These are phyloP conservation scores for Neurospora sp. DNA, from an alignment of 495 filamentous ascomycete species.

Conservation along the genomic window DNA sequence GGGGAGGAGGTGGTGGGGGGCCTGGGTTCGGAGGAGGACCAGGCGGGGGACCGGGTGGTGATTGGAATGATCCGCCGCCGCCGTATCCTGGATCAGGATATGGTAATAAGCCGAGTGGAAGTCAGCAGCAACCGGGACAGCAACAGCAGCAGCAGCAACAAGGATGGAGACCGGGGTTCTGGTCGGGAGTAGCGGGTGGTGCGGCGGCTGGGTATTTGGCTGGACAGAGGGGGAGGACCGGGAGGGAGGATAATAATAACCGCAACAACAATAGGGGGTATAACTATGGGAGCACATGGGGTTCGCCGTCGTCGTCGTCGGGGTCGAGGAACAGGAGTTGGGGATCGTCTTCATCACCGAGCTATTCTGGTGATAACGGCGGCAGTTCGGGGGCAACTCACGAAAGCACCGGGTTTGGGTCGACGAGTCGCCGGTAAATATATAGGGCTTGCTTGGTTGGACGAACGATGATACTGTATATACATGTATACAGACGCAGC, in stretches of 20 bases:
- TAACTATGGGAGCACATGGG: conserved; percentile 25
- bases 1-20: conserved; percentile 17
- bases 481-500: neutral
- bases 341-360: conserved; percentile 19
- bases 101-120: conserved; percentile 12
- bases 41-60: conserved; percentile 24
- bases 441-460: neutral
- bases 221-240: conserved; percentile 39
- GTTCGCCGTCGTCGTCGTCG: conserved; percentile 23
- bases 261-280: conserved; percentile 20
- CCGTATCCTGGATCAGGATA: conserved; percentile 41
- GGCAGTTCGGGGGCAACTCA: conserved; percentile 39
- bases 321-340: conserved; percentile 9
- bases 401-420: conserved; percentile 84
- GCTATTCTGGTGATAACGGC: conserved; percentile 23
- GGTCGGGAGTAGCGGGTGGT: conserved; percentile 65
- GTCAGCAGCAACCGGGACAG: conserved; percentile 3
- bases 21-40: conserved; percentile 40
- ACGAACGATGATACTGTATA: neutral
- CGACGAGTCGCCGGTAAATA: conserved; percentile 55
- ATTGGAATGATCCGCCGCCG: conserved; percentile 48
- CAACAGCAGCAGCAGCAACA: conserved; percentile 14
- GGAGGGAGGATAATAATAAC: conserved; percentile 11
- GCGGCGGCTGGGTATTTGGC: conserved; percentile 61
- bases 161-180: conserved; percentile 80